These are phyloP conservation scores for Aspergillus latus DNA, from an alignment of 2,329 filamentous ascomycete genomes.

Conservation along the genomic window DNA sequence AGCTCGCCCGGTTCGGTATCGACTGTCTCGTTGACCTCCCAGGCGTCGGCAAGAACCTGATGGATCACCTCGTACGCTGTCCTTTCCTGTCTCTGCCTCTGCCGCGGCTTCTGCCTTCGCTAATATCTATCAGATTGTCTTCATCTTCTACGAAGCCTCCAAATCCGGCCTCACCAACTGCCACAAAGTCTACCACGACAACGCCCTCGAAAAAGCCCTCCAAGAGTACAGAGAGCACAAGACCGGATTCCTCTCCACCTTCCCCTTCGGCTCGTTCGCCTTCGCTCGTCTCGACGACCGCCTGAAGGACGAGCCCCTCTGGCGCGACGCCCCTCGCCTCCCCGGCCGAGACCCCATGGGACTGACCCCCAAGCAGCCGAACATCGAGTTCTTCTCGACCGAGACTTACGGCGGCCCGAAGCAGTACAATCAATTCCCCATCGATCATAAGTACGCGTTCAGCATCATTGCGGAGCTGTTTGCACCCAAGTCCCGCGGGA, in stretches of 20 bases:
- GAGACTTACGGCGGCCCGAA: slow-evolving; percentile 56
- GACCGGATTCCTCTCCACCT: slow-evolving; percentile 58
- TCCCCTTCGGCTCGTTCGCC: slow-evolving; percentile 64
- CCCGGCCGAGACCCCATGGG: slow-evolving; percentile 64
- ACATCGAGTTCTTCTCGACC: slow-evolving; percentile 59
- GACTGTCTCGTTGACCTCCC: slow-evolving; percentile 47
- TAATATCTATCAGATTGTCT: slow-evolving; percentile 46
- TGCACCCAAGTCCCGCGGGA: slow-evolving; percentile 57
- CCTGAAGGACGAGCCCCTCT: slow-evolving; percentile 55
- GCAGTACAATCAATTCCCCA: slow-evolving; percentile 7
- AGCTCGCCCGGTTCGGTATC: slow-evolving; percentile 47
- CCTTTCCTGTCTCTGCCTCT: background rate
- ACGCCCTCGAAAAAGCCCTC: slow-evolving; percentile 53
- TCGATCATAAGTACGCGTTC: slow-evolving; percentile 50
- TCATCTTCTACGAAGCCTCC: slow-evolving; percentile 62
- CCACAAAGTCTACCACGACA: slow-evolving; percentile 56
- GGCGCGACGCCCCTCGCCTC: slow-evolving; percentile 51
- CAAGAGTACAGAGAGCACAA: slow-evolving; percentile 59
- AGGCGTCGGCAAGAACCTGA: slow-evolving; percentile 55
- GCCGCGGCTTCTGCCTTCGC: slow-evolving; percentile 7
- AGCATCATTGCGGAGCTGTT: slow-evolving; percentile 60
- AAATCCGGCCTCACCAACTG: slow-evolving; percentile 57
- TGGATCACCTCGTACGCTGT: slow-evolving; percentile 51
- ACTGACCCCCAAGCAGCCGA: slow-evolving; percentile 42
- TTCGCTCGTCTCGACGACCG: slow-evolving; percentile 63